Evolutionary conservation across 2,329 filamentous ascomycete genomes (phyloP), one percentile per base, ranked within the genome.

Genomic region (Alternaria infectoria): DNA sequence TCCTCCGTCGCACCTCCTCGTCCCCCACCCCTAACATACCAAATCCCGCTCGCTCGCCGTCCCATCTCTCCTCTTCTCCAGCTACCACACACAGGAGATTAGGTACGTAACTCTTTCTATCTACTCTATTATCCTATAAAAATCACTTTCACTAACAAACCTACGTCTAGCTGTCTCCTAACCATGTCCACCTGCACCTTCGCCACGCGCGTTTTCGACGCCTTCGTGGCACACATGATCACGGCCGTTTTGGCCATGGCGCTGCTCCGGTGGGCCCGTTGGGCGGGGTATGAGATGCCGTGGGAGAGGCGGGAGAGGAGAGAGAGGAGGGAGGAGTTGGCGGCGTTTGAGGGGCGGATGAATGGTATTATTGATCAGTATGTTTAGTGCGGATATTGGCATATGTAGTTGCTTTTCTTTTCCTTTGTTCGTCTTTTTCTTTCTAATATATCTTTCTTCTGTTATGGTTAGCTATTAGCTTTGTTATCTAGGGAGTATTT

Each of bases 401-500:
- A 9, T 36, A 36, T 1, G 32, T 36, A 36, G 32, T n/a, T 36
- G 13, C 21, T 21, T 36, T 36, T 36, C 6, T 13, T 32, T 32
- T 21, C 49, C 10, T 32, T 36, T 23, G 19, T 32, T 36, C 2
- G 13, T 52, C 30, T n/a, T 40, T 36, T 2, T 9, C n/a, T 45
- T 17, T 45, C 5, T 2, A 21, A 0, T 0, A 21, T 21, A 0
- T 1, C 3, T 19, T 21, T 21, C 10, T 7, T 19, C 2, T 21
- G 7, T 19, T n/a, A 44, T 44, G 17, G 2, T 19, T 44, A 19
- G 3, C 32, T n/a, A n/a, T 9, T 3, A 36, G 7, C 32, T 15
- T 36, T 5, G 4, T 36, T 36, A 9, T 15, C 36, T 8, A 7
- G 19, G 43, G 2, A 7, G 2, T 45, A 45, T 56, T 10, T 46